Conservation (phyloP, 2,329 filamentous ascomycete genomes). For the Aspergillus unguis region DNA sequence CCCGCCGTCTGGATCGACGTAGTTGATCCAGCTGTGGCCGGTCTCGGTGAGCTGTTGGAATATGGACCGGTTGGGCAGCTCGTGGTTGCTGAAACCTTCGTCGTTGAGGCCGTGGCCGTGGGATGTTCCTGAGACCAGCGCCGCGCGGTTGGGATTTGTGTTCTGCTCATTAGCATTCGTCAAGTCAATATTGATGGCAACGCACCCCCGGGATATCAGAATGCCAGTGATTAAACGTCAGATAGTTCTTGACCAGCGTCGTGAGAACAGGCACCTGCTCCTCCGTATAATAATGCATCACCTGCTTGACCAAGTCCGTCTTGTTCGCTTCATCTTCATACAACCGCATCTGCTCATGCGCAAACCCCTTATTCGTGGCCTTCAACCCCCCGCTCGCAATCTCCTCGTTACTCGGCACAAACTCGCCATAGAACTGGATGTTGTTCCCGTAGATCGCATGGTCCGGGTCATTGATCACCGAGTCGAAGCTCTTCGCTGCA, state of each 20-base stretch:
- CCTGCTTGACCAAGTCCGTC: slow-evolving; percentile 36
- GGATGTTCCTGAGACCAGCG: slow-evolving; percentile 30
- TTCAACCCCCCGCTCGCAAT: slow-evolving; percentile 33
- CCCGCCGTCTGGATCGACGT: slow-evolving; percentile 25
- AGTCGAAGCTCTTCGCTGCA: slow-evolving; percentile 39
- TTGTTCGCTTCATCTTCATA: slow-evolving; percentile 32
- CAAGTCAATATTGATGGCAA: slow-evolving; percentile 6
- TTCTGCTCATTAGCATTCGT: slow-evolving; percentile 28
- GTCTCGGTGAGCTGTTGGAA: slow-evolving; percentile 40
- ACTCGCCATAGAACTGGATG: slow-evolving; percentile 44
- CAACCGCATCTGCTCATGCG: slow-evolving; percentile 40
- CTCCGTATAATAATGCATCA: slow-evolving; percentile 47
- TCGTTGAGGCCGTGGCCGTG: slow-evolving; percentile 35
- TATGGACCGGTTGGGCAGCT: slow-evolving; percentile 33
- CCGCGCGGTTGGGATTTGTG: slow-evolving; percentile 44
- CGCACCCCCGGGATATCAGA: slow-evolving; percentile 43
- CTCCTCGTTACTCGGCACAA: slow-evolving; percentile 36
- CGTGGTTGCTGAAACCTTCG: slow-evolving; percentile 23
- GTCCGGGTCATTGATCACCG: slow-evolving; percentile 42
- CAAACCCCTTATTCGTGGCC: slow-evolving; percentile 38
- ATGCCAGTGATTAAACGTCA: slow-evolving; percentile 47
- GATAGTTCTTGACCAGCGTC: slow-evolving; percentile 40
- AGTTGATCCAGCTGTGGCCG: slow-evolving; percentile 36
- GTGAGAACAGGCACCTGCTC: slow-evolving; percentile 44
- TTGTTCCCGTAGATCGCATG: slow-evolving; percentile 45